phyloP scores from a whole-genome alignment of 2,329 filamentous ascomycete genomes.

The Blastomyces percursus region DNA sequence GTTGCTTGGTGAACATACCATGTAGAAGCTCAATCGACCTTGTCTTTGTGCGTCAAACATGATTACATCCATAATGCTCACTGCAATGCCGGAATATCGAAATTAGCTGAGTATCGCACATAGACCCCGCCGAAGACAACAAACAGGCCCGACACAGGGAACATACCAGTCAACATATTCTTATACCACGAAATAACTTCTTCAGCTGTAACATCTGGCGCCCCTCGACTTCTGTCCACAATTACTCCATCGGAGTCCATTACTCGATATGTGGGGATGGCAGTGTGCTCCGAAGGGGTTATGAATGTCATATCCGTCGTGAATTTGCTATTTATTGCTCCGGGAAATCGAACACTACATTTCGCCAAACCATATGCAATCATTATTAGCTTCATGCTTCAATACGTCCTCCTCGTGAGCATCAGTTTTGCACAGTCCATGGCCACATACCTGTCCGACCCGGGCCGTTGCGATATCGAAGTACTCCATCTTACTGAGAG shows the following conservation, averaged over 20 bases:
- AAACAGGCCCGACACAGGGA: background rate
- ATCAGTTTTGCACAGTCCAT: background rate
- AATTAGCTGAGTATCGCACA: background rate
- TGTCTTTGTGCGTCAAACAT: conserved; percentile 98
- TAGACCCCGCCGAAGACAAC: background rate
- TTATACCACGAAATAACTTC: conserved; percentile 52
- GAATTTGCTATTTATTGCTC: conserved; percentile 91
- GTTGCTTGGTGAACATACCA: conserved; percentile 49
- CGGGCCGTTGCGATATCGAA: conserved; percentile 47
- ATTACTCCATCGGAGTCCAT: conserved; percentile 80
- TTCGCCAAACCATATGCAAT: conserved; percentile 7
- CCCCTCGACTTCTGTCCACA: conserved; percentile 59
- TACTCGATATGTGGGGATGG: conserved; percentile 83
- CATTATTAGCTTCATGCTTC: conserved; percentile 7
- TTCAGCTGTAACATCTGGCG: conserved; percentile 52
- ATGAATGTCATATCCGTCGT: conserved; percentile 69
- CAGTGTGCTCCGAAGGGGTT: conserved; percentile 57
- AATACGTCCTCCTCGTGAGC: background rate
- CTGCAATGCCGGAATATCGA: conserved; percentile 22
- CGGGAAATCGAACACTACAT: conserved; percentile 61
- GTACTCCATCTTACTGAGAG: conserved; percentile 37
- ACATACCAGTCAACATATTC: conserved; percentile 50
- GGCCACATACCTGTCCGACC: conserved; percentile 46
- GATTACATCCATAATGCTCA: conserved; percentile 85
- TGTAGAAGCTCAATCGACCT: conserved; percentile 91